Conservation (phyloP, 1,139 yeast genomes). For the Diutina ranongensis region DNA sequence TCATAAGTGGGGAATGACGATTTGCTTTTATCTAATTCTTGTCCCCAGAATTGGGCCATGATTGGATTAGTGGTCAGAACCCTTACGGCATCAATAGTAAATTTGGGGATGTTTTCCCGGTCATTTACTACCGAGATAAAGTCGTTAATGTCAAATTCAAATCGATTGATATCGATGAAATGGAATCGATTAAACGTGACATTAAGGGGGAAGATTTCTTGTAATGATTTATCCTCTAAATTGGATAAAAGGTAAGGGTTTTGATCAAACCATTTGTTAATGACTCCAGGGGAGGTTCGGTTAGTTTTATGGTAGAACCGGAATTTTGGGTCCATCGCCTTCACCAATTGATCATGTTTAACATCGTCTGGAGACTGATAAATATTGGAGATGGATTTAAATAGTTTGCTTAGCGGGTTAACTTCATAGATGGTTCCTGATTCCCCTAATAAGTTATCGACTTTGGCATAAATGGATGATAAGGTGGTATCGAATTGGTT, state of each 20-base stretch:
- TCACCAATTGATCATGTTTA: neutral
- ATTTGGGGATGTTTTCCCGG: neutral
- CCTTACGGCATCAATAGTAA: neutral
- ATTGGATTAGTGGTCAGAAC: neutral
- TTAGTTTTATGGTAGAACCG: neutral
- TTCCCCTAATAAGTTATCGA: neutral
- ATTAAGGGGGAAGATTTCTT: neutral
- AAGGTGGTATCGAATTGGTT: neutral
- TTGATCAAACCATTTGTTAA: neutral
- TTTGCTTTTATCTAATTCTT: neutral
- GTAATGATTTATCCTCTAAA: neutral
- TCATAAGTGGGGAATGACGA: neutral
- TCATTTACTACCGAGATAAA: neutral
- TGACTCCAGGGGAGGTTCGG: no score
- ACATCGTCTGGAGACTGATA: no score
- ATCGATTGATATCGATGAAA: neutral
- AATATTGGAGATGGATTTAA: neutral
- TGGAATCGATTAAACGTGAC: neutral
- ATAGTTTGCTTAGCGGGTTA: neutral
- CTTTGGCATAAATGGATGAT: neutral
- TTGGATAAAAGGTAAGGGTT: neutral
- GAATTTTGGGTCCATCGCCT: neutral
- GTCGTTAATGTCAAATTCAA: neutral
- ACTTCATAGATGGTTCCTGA: neutral
- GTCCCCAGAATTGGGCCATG: neutral